Evolutionary conservation across 2,329 filamentous ascomycete genomes (phyloP), one percentile per base, ranked within the genome.

Genomic region (Cladosporium sphaerospermum): DNA sequence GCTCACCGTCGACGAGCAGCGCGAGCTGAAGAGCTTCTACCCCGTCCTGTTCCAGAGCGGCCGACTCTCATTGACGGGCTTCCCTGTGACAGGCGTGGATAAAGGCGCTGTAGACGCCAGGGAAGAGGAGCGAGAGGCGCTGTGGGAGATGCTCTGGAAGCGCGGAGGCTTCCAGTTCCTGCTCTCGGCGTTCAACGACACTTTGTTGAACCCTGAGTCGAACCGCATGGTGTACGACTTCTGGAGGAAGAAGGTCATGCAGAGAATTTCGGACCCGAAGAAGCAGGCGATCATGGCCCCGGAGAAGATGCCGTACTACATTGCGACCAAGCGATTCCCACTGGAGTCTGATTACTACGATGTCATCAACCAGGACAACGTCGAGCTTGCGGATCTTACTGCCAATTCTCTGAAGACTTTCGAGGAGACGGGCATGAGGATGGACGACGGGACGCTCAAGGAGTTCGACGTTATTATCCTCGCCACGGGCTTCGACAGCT

Each of bases 71-170:
- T 23, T 10, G 9, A 33, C 19, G 4, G 61, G 61, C 13, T 82
- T 80, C 57, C 77, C 73, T 1, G 82, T 80, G 1, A 80, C 83
- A 63, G 62, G 73, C 9, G 82, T 79, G 54, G 76, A 78, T 57
- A 78, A 73, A 60, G 55, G 68, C 5, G 68, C 51, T 3, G 9
- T 32, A 19, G 51, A 53, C 2, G 44, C 31, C 18, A 42, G 44
- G 1, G 64, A 67, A 6, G 69, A 72, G 50, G 67, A 71, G 53
- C 68, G 73, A 4, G 69, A 75, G 51, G 64, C 62, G 1, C 70
- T 73, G 46, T 73, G 69, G 52, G 67, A 75, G 47, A 65, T 70
- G 44, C 59, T 69, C 2, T 75, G 69, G 62, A 53, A 56, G 3
- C 60, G 62, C 44, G 71, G 73, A 6, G 64, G 62, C 14, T 65